phyloP scores from a whole-genome alignment of 2,329 filamentous ascomycete species.

The Coleophoma crateriformis region DNA sequence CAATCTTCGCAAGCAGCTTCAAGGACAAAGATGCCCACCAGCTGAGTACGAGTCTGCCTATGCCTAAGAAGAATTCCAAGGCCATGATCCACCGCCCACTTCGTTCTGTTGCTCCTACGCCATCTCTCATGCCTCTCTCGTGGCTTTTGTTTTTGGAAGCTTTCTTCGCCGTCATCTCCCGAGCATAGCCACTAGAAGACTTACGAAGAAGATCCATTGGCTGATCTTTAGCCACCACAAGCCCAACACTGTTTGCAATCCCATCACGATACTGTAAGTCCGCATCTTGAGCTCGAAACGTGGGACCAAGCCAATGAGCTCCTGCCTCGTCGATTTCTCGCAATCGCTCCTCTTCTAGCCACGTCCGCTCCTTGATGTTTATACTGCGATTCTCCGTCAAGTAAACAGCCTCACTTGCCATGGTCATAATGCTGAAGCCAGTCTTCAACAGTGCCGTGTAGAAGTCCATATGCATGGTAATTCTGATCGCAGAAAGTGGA shows the following conservation, averaged over 20 bases:
- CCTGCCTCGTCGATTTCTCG: slow-evolving; percentile 61
- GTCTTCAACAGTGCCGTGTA: slow-evolving; percentile 84
- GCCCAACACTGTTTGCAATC: slow-evolving; percentile 20
- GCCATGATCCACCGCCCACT: slow-evolving; percentile 74
- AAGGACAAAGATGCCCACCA: slow-evolving; percentile 22
- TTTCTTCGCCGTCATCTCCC: slow-evolving; percentile 63
- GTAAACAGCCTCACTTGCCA: slow-evolving; percentile 93
- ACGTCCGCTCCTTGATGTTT: slow-evolving; percentile 70
- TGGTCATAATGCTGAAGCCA: slow-evolving; percentile 83
- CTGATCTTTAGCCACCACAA: slow-evolving; percentile 21
- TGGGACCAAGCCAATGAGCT: slow-evolving; percentile 26
- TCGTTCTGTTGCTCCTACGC: slow-evolving; percentile 74
- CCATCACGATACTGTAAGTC: slow-evolving; percentile 17
- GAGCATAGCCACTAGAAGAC: slow-evolving; percentile 58
- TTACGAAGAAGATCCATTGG: slow-evolving; percentile 24
- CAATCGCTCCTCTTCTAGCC: slow-evolving; percentile 84
- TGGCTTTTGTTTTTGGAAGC: slow-evolving; percentile 32
- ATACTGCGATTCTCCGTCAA: slow-evolving; percentile 82
- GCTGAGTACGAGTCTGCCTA: slow-evolving; percentile 59
- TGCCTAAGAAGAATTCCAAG: slow-evolving; percentile 70
- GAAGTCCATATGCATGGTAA: slow-evolving; percentile 89
- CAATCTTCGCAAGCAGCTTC: slow-evolving; percentile 46
- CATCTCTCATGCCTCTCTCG: slow-evolving; percentile 45
- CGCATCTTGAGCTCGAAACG: slow-evolving; percentile 19
- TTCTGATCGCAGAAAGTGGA: slow-evolving; percentile 72